These are phyloP conservation scores for Hypoxylon sp. DNA, from an alignment of 2,329 filamentous ascomycete genomes.

Conservation along the genomic window DNA sequence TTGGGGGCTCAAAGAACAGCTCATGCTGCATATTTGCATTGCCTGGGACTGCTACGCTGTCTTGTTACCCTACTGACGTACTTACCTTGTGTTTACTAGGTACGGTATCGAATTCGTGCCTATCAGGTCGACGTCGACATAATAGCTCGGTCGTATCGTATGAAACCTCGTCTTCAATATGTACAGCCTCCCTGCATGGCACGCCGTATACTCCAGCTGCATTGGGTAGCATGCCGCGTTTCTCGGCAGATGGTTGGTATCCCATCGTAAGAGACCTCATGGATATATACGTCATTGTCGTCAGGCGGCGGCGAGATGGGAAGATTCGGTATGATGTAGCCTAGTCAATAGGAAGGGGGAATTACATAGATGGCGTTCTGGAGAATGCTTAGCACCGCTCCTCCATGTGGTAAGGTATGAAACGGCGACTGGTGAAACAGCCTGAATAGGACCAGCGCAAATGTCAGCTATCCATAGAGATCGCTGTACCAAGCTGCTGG, in stretches of 20 bases:
- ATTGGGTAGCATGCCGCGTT: conserved; percentile 34
- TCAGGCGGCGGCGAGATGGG: conserved; percentile 27
- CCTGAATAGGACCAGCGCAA: conserved; percentile 31
- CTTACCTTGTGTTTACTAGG: conserved; percentile 22
- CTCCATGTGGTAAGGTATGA: conserved; percentile 16
- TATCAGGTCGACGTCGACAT: conserved; percentile 32
- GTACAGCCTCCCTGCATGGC: conserved; percentile 32
- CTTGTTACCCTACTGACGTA: conserved; percentile 41
- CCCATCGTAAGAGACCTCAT: conserved; percentile 31
- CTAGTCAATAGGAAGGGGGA: conserved; percentile 4
- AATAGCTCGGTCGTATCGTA: conserved; percentile 27
- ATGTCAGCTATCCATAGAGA: conserved; percentile 34
- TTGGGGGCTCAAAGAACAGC: conserved; percentile 44
- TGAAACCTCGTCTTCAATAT: conserved; percentile 23
- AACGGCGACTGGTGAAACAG: conserved; percentile 21
- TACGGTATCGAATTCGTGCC: conserved; percentile 31
- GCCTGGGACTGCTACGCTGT: conserved; percentile 41
- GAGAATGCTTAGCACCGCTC: conserved; percentile 12
- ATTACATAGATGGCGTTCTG: conserved; percentile 20
- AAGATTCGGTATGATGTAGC: conserved; percentile 20
- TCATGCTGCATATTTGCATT: conserved; percentile 44
- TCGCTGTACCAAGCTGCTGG: conserved; percentile 43
- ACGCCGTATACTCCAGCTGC: conserved; percentile 30
- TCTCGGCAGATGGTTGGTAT: conserved; percentile 34
- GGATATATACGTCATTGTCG: conserved; percentile 32